Evolutionary conservation across 2,329 filamentous ascomycete species (phyloP).

Genomic region (Ceratocystiopsis brevicomis): DNA sequence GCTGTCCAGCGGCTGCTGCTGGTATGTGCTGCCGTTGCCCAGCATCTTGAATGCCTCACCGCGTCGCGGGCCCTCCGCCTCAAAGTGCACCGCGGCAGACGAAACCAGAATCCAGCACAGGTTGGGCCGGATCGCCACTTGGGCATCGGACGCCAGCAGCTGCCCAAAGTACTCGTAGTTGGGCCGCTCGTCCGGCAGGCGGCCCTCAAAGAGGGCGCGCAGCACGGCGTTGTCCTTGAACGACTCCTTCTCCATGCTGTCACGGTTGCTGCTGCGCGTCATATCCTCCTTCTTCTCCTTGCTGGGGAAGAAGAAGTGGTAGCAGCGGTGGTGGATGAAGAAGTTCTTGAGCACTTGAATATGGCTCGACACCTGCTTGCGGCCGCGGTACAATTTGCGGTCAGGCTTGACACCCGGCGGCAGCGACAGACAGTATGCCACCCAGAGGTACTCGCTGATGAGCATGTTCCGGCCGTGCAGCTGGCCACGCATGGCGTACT

Average conservation of each 20-base stretch:
- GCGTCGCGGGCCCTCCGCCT: conserved; percentile 22
- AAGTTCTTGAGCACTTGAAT: conserved; percentile 54
- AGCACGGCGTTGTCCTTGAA: conserved; percentile 49
- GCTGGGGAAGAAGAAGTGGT: conserved; percentile 40
- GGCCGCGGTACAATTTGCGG: conserved; percentile 24
- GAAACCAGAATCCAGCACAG: conserved; percentile 40
- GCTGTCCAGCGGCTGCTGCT: conserved; percentile 18
- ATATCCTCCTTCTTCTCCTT: conserved; percentile 34
- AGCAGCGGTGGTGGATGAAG: conserved; percentile 41
- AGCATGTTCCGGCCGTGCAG: conserved; percentile 52
- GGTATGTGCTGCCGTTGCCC: conserved; percentile 15
- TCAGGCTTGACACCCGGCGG: conserved; percentile 27
- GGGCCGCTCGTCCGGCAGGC: conserved; percentile 37
- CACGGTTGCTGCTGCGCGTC: conserved; percentile 10
- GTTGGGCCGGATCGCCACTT: conserved; percentile 35
- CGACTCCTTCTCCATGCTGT: conserved; percentile 26
- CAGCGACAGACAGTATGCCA: conserved; percentile 26
- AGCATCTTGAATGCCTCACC: conserved; percentile 19
- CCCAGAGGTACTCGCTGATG: conserved; percentile 49
- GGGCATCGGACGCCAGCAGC: conserved; percentile 33
- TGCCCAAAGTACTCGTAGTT: conserved; percentile 44
- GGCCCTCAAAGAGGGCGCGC: conserved; percentile 37
- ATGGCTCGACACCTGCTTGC: conserved; percentile 52
- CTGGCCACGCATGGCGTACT: conserved; percentile 44
- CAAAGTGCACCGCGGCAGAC: conserved; percentile 31